phyloP scores from a whole-genome alignment of 495 filamentous ascomycete genomes.

The Lophium mytilinum region DNA sequence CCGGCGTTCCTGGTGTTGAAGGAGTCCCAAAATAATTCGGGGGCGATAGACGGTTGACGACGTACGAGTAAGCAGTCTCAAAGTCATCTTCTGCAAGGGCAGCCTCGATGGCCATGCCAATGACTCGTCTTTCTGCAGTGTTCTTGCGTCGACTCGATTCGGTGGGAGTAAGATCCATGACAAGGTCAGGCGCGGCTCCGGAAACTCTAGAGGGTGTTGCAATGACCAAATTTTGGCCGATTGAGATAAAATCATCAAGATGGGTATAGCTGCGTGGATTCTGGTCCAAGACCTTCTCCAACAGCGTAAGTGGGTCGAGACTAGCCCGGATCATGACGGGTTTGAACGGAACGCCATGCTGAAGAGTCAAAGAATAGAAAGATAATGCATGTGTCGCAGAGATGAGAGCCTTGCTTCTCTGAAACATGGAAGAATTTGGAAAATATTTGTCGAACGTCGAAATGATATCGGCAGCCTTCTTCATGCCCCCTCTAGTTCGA shows the following conservation, averaged over 20 bases:
- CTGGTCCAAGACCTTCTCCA: constrained; percentile 80
- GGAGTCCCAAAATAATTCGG: not conserved
- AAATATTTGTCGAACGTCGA: constrained; percentile 62
- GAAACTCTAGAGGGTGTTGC: constrained; percentile 11
- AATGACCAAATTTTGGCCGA: constrained; percentile 63
- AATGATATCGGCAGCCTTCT: constrained; percentile 72
- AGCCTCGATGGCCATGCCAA: constrained; percentile 80
- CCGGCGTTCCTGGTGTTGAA: not conserved
- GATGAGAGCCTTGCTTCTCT: constrained; percentile 60
- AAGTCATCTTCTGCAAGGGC: constrained; percentile 85
- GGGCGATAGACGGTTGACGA: constrained; percentile 55
- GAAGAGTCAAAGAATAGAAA: constrained; percentile 78
- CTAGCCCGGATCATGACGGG: constrained; percentile 86
- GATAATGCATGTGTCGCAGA: constrained; percentile 79
- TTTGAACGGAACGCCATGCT: constrained; percentile 86
- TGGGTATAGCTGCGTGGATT: constrained; percentile 80
- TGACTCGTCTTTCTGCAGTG: constrained; percentile 57
- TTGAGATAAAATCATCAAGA: constrained; percentile 71
- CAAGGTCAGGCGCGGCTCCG: constrained; percentile 49
- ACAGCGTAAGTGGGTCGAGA: constrained; percentile 71
- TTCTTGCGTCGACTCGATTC: constrained; percentile 26
- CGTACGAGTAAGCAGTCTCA: constrained; percentile 93
- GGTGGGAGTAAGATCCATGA: not conserved
- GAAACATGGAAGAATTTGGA: constrained; percentile 45
- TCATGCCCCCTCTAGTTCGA: constrained; percentile 69